Base-by-base conservation (phyloP, 495 filamentous ascomycete genomes). In the Amphirosellinia nigrospora region DNA sequence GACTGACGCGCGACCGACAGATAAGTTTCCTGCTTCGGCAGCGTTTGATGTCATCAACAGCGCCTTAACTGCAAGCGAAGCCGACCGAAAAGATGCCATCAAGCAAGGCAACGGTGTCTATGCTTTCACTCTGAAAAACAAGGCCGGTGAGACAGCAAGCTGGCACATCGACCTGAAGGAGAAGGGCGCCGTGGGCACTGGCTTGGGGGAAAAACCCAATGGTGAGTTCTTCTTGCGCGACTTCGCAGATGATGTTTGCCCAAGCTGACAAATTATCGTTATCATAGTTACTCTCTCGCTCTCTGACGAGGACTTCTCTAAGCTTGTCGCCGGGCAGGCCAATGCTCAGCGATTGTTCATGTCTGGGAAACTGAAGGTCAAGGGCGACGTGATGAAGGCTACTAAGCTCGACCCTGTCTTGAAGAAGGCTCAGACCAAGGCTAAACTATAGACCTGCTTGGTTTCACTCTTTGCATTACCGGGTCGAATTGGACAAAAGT, bases 381-480 rank as follows among this genome's bases (percentile, higher is more conserved):
- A 94, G 88, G 96, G 96, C 59, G 93, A 98, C 81, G 90, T 99
- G 59, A 98, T 98, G 96, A 97, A 96, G 89, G 96, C 96, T 30
- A 98, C 96, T 53, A 97, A 96, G 89, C 90, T 96, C 82, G 93
- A 97, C 81, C 93, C 94, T 64, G 89, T 98, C 77, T 83, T 98
- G 71, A 94, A 94, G 87, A 96, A 94, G 85, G 92, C 94, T 79
- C 88, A 86, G 75, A 82, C 86, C 71, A 94, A 92, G 85, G 55
- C 55, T 21, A 58, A 97, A 85, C 85, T 97, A 82, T 95, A 83
- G 82, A 65, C 62, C 7, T 59, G 66, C 21, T 32, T 52, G 16
- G 32, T 60, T 46, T 11, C 21, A 45, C 36, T 67, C 58, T 53
- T 11, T 50, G 45, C 36, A 64, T 46, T 59, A 48, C 70, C 39